Evolutionary conservation across 2,329 filamentous ascomycete genomes (phyloP).

Genomic region (Chaetomium olivaceum): DNA sequence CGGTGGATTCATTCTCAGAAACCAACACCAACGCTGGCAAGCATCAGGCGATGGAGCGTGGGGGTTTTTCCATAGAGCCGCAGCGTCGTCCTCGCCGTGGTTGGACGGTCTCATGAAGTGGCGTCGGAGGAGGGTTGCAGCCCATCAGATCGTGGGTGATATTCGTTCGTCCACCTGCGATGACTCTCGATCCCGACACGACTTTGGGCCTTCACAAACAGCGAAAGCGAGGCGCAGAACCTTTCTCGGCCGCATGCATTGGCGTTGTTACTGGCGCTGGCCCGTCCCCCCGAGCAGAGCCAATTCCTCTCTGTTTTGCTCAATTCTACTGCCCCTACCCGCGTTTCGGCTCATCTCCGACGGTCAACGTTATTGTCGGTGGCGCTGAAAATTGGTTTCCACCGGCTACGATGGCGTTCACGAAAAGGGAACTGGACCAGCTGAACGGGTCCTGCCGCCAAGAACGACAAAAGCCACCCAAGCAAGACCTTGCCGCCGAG

Average conservation of each 20-base stretch:
- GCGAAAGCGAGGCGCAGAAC: not conserved
- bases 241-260: not conserved
- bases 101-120: not conserved
- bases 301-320: not conserved
- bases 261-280: not conserved
- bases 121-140: not conserved
- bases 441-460: slow-evolving; percentile 14
- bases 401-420: not conserved
- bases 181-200: not conserved
- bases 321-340: not conserved
- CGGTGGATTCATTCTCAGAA: not conserved
- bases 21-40: not conserved
- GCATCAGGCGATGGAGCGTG: not conserved
- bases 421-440: not conserved
- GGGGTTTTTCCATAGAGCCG: not conserved
- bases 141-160: not conserved
- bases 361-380: not conserved
- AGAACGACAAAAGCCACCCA: not conserved
- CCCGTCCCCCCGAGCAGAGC: not conserved
- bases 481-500: not conserved
- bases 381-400: slow-evolving; percentile 5
- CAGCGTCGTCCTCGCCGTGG: not conserved
- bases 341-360: not conserved
- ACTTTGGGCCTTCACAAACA: not conserved
- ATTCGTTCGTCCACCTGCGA: not conserved